A percentile compares a stretch with the other conserved stretches of the same genome.
Evolutionary conservation across 108 stramenopile genomes (phyloP).

Genomic region (Cyclostephanos invisitatus): DNA sequence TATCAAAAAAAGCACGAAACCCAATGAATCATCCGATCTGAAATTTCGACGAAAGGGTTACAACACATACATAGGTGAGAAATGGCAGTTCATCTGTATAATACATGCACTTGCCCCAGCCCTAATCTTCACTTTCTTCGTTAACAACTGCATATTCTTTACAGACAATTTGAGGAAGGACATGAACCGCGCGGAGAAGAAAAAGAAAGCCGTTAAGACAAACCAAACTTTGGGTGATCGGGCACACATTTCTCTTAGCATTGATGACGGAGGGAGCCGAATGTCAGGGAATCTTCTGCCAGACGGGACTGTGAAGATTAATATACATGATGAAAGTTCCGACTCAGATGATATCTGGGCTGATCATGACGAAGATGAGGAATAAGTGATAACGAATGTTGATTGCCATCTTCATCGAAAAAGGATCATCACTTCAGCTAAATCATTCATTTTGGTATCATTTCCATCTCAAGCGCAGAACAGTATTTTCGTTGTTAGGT

Average conservation of each 20-base stretch:
- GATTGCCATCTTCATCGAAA: too few species aligned
- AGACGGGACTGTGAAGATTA: constrained; percentile 19
- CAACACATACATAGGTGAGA: constrained; percentile 7
- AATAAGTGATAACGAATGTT: background rate
- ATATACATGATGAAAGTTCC: constrained; percentile 15
- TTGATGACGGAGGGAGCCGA: constrained; percentile 1
- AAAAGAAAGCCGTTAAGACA: constrained; percentile 1
- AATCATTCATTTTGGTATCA: too few species aligned
- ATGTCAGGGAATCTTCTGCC: constrained; percentile 7
- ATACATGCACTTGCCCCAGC: too few species aligned
- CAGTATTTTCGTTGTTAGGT: too few species aligned
- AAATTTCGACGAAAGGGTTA: constrained; percentile 28
- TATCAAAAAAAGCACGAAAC: background rate
- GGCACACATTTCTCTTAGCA: constrained; percentile 3
- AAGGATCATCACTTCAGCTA: too few species aligned
- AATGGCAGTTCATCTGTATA: too few species aligned
- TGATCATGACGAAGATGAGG: constrained; percentile 17
- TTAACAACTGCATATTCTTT: background rate
- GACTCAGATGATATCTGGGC: constrained; percentile 13
- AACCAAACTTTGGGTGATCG: background rate
- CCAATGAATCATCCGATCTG: background rate
- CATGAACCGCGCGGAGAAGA: constrained; percentile 12
- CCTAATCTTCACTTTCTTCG: too few species aligned
- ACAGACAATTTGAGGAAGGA: constrained; percentile 31
- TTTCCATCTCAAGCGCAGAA: too few species aligned